These are phyloP conservation scores for Pelargonium cotyledonis DNA, from an alignment of 441 rosid genomes.

Conservation along the genomic window DNA sequence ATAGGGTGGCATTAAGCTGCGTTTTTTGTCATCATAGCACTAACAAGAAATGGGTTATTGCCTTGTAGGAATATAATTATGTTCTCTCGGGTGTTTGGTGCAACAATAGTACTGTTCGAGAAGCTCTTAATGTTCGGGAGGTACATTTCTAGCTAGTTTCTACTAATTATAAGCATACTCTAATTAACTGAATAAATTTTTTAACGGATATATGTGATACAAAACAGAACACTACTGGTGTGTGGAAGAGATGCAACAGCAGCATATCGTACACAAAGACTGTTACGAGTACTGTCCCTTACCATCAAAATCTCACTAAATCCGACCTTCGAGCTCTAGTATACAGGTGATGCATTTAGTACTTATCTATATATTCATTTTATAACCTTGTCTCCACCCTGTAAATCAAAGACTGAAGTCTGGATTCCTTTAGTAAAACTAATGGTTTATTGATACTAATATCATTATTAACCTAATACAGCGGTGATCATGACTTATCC, in stretches of 20 bases:
- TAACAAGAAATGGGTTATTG: neutral
- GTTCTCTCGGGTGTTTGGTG: conserved; percentile 28
- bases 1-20: neutral
- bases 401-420: too few species aligned
- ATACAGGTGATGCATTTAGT: too few species aligned
- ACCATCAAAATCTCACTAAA: conserved; percentile 19
- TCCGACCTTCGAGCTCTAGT: conserved; percentile 26
- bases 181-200: neutral
- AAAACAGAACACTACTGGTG: conserved; percentile 21
- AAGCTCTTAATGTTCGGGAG: conserved; percentile 24
- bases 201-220: neutral
- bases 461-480: conserved; percentile 6
- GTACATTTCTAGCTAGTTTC: conserved; percentile 8
- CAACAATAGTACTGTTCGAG: conserved; percentile 21
- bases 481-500: conserved; percentile 29
- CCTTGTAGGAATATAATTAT: conserved; percentile 28
- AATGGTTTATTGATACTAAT: too few species aligned
- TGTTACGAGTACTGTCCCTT: conserved; percentile 13
- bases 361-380: too few species aligned
- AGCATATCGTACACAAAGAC: conserved; percentile 26
- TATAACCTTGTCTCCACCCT: too few species aligned
- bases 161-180: neutral
- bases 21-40: neutral
- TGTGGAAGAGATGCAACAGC: conserved; percentile 27
- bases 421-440: too few species aligned